Evolutionary conservation across 352 stramenopile species (phyloP).

Genomic region (Phytophthora sp.): DNA sequence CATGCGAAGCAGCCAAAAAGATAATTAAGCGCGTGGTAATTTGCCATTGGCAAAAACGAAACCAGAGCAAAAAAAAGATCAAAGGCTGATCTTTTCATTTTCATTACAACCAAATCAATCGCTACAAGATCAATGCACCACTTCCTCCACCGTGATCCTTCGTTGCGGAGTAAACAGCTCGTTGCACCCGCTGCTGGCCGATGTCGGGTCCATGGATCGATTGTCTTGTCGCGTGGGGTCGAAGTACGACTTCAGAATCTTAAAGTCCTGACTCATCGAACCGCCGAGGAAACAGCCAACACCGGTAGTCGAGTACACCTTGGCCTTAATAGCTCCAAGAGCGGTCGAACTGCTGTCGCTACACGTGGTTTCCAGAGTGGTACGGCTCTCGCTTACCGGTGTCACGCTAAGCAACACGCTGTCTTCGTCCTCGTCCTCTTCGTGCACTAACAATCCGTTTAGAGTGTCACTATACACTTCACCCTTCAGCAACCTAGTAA

Average conservation of each 20-base stretch:
- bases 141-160: slow-evolving; percentile 38
- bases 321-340: slow-evolving; percentile 9
- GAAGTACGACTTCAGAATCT: slow-evolving; percentile 85
- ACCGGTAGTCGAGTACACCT: slow-evolving; percentile 42
- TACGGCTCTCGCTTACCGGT: slow-evolving; percentile 30
- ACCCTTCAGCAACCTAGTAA: slow-evolving; percentile 65
- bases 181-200: slow-evolving; percentile 21
- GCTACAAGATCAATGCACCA: slow-evolving; percentile 36
- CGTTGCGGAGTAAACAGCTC: slow-evolving; percentile 17
- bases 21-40: slow-evolving; percentile 3
- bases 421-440: slow-evolving; percentile 79
- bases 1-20: neutral
- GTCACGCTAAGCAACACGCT: slow-evolving; percentile 81
- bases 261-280: slow-evolving; percentile 74
- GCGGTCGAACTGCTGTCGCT: slow-evolving; percentile 7
- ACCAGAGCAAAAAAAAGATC: neutral
- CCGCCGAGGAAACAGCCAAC: slow-evolving; percentile 53
- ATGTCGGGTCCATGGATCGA: slow-evolving; percentile 1
- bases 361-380: slow-evolving; percentile 14
- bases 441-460: slow-evolving; percentile 72
- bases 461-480: slow-evolving; percentile 78
- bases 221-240: slow-evolving; percentile 38
- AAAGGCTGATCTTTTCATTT: neutral
- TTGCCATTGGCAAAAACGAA: no score
- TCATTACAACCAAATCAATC: slow-evolving; percentile 1